These are phyloP conservation scores for Geotrichum candidum DNA, from an alignment of 1,139 yeast genomes.

Conservation along the genomic window DNA sequence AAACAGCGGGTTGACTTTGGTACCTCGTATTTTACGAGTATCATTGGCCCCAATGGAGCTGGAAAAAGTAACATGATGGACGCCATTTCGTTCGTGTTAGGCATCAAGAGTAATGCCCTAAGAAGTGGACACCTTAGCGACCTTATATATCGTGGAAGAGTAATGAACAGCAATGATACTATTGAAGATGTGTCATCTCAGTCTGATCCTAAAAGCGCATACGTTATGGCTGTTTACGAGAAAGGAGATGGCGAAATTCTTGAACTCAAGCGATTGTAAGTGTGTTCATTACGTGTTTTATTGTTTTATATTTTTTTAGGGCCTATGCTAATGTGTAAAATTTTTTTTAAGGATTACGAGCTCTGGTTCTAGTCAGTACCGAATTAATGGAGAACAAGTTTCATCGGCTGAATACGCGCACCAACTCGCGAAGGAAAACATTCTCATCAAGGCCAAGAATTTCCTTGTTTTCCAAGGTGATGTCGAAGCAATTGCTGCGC, in stretches of 20 bases:
- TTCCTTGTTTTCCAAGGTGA: slow-evolving; percentile 96
- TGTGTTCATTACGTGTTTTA: slow-evolving; percentile 3
- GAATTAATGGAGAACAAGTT: slow-evolving; percentile 57
- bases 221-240: slow-evolving; percentile 76
- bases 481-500: slow-evolving; percentile 89
- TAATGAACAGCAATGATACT: slow-evolving; percentile 29
- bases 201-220: slow-evolving; percentile 55
- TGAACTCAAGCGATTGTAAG: slow-evolving; percentile 28
- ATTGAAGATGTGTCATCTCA: slow-evolving; percentile 25
- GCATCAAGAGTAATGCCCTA: slow-evolving; percentile 69
- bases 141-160: slow-evolving; percentile 70
- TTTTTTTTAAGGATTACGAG: slow-evolving; percentile 7
- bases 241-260: slow-evolving; percentile 43
- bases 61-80: slow-evolving; percentile 99
- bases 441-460: slow-evolving; percentile 82
- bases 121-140: slow-evolving; percentile 72
- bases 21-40: slow-evolving; percentile 73
- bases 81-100: slow-evolving; percentile 92
- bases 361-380: slow-evolving; percentile 62
- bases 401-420: slow-evolving; percentile 60
- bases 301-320: background rate
- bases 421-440: slow-evolving; percentile 71
- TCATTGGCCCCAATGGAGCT: slow-evolving; percentile 96
- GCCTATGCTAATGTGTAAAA: background rate
- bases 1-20: slow-evolving; percentile 76